Percentiles rank a stretch among this genome's conserved stretches.
phyloP scores from a whole-genome alignment of 305 asterid genomes.

The Fraxinus latifolia region DNA sequence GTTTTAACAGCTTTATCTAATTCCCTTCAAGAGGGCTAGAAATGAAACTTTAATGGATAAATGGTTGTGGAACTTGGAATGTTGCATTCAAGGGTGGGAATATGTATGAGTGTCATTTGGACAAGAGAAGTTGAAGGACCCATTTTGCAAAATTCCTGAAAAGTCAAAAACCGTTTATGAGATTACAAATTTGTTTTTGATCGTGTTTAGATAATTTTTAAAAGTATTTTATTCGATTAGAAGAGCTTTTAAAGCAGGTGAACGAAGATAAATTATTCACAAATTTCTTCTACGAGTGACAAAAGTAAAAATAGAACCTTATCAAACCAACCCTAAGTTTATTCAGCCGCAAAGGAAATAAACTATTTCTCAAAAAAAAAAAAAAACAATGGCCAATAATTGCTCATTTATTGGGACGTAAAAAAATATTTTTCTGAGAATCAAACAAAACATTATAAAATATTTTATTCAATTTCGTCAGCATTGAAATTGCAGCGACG shows the following conservation, averaged over 20 bases:
- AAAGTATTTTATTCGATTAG: not conserved
- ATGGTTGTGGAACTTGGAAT: not conserved
- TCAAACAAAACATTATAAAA: constrained; percentile 12
- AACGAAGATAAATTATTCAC: not conserved
- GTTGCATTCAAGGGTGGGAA: not conserved
- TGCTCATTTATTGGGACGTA: not conserved
- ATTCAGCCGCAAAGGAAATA: not conserved
- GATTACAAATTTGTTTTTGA: not conserved
- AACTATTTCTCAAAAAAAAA: not conserved
- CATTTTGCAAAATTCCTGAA: not conserved
- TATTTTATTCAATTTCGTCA: constrained; percentile 35
- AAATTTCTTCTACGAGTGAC: not conserved
- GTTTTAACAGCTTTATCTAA: not conserved
- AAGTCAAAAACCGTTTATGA: not conserved
- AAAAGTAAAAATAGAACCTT: not conserved
- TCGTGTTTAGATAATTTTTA: not conserved
- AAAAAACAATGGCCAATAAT: not conserved
- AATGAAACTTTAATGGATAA: not conserved
- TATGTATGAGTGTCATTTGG: not conserved
- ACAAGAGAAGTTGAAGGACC: not conserved
- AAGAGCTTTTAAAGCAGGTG: not conserved
- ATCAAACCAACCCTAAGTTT: not conserved
- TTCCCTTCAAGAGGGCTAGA: not conserved
- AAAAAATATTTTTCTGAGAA: not conserved
- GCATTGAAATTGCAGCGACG: constrained; percentile 30